Evolutionary conservation across 345 rosid genomes (phyloP), one percentile per base, ranked within the genome.

Genomic region (Abelmoschus esculentus): DNA sequence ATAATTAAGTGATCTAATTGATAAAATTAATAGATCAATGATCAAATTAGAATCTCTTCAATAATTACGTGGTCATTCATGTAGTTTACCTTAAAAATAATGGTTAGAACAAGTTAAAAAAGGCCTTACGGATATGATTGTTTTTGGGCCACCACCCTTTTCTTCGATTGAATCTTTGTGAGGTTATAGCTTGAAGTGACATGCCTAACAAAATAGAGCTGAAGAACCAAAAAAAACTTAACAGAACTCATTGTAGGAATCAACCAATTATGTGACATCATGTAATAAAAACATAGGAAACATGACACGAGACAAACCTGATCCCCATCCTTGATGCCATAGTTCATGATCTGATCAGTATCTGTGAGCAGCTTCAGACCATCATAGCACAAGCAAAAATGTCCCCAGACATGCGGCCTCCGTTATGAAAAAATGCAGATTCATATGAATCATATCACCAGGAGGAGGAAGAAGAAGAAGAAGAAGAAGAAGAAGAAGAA

Each of bases 321-420:
- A 81, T 87, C 90, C 22, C 92, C 97, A 59, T 93, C 98, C 77
- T 67, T 86, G 70, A 93, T 89, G 77, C 96, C 92, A 15, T 82
- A 85, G 47, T 79, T 72, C 28, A 26, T 72, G 59, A 93, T 90
- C 59, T 61, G 56, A 34, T 83, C 92, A 6, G 82, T 68, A 15
- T 85, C 98, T 9, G 72, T 62, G 71, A 89, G 54, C 42, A 93
- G 75, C 78, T 77, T 90, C 75, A 80, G 83, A 64, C 83, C 90
- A 69, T 79, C 76, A 76, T 69, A 90, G 34, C 78, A 74, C 69
- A 93, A 83, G 84, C 96, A 90, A 74, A 93, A 93, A 67, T 89
- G 93, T 3, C 84, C 90, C 97, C 98, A 89, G 19, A 93, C 86
- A 70, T 93, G 98, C 10, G 88, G 84, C 97, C 97, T 93, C 38